Evolutionary conservation across 495 filamentous ascomycete species (phyloP).

Genomic region (Aspergillus taichungensis): DNA sequence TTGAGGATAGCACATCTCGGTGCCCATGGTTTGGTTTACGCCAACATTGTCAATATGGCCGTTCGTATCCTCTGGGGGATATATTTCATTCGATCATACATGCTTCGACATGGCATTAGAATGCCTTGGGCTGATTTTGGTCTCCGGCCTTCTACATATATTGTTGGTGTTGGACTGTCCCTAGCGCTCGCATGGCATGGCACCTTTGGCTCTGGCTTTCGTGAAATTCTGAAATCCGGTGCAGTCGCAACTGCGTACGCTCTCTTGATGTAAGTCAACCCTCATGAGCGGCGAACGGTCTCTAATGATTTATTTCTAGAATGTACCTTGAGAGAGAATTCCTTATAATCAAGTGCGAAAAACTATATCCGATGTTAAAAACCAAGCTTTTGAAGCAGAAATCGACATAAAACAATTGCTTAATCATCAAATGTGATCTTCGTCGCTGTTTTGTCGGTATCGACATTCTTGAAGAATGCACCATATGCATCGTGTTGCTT

Average conservation of each 20-base stretch:
- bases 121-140: constrained; percentile 17
- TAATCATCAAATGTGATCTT: constrained; percentile 89
- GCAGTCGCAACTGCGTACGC: constrained; percentile 45
- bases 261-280: constrained; percentile 48
- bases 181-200: constrained; percentile 20
- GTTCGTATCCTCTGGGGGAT: constrained; percentile 75
- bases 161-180: constrained; percentile 23
- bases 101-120: constrained; percentile 32
- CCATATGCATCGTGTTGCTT: constrained; percentile 92
- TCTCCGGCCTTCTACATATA: constrained; percentile 21
- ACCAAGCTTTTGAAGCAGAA: constrained; percentile 13
- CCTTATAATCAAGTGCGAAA: constrained; percentile 39
- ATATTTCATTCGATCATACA: constrained; percentile 58
- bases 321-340: constrained; percentile 52
- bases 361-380: constrained; percentile 22
- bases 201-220: constrained; percentile 18
- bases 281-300: neutral
- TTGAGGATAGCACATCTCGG: constrained; percentile 57
- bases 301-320: constrained; percentile 28
- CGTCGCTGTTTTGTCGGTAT: constrained; percentile 68
- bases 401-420: constrained; percentile 11
- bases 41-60: constrained; percentile 79
- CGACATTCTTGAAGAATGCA: constrained; percentile 78
- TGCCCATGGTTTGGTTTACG: constrained; percentile 69
- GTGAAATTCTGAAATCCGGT: constrained; percentile 43